Evolutionary conservation across 2,329 filamentous ascomycete species (phyloP), one percentile per base, ranked within the genome.

Genomic region (Colletotrichum sp.): DNA sequence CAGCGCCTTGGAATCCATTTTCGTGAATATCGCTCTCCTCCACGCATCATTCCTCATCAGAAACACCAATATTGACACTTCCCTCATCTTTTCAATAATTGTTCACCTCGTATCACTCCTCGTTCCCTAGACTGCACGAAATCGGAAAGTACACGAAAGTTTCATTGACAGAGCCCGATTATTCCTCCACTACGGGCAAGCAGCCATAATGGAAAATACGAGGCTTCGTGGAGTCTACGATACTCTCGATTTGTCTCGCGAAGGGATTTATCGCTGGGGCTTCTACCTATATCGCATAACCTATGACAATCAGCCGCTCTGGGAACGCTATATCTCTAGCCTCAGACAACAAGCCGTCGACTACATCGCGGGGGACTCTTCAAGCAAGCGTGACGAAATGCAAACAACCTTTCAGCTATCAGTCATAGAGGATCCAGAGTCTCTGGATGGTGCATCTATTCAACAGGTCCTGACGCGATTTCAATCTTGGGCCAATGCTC

Each of bases 101-200:
- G 24, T 26, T 26, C 24, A 26, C 24, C 24, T 26, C 24, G 24
- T 26, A 26, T 26, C 24, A 26, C 24, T 26, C 24, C 24, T 26
- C 24, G 24, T 26, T 26, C 24, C 24, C 7, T 0, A 36, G 36
- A 18, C 36, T 18, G 36, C 36, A 49, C 9, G 39, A 26, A 26
- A 26, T 26, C 24, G 24, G 24, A 26, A 26, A 26, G 24, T 26
- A 26, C 24, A 26, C 24, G 24, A 26, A 26, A 26, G 26, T n/a
- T 49, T 49, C n/a, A 49, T 21, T 21, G 6, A 8, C 10, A 52
- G 10, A 52, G n/a, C 4, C 10, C 8, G 44, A 5, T 21, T 1
- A 52, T 52, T 1, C 6, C 44, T 52, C 0, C 9, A 0, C 2
- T 21, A 10, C 3, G 2, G 39, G 18, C 3, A 52, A 21, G 2